Conservation (phyloP, 257 asterid species). For the Prunella vulgaris region DNA sequence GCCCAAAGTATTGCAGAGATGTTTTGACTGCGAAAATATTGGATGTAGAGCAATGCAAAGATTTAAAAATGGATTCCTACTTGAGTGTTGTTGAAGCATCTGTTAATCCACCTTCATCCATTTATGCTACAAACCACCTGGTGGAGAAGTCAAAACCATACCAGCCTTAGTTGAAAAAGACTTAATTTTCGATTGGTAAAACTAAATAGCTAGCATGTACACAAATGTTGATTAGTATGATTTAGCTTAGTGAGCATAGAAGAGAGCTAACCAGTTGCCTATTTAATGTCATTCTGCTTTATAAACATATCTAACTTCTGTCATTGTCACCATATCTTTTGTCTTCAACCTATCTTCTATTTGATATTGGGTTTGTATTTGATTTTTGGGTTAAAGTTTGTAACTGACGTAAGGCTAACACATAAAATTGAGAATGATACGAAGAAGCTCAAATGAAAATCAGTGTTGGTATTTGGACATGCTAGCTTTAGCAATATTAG, state of each 20-base stretch:
- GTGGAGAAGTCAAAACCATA: slow-evolving; percentile 74
- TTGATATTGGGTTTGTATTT: neutral
- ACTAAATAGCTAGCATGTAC: neutral
- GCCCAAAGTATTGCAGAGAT: slow-evolving; percentile 86
- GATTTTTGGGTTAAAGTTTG: too few species aligned
- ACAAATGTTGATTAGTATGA: neutral
- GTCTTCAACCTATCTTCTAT: neutral
- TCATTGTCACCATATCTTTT: neutral
- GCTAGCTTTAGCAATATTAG: neutral
- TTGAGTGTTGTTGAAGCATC: slow-evolving; percentile 96
- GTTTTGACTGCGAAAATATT: slow-evolving; percentile 82
- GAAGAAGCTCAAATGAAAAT: neutral
- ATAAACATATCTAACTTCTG: neutral
- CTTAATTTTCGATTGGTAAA: slow-evolving; percentile 94
- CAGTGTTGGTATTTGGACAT: neutral
- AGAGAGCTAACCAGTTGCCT: neutral
- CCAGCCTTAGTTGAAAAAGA: slow-evolving; percentile 96
- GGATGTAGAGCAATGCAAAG: slow-evolving; percentile 90
- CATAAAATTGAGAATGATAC: neutral
- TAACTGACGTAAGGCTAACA: neutral
- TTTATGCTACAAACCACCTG: slow-evolving; percentile 76
- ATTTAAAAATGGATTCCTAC: slow-evolving; percentile 97
- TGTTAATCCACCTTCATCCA: slow-evolving; percentile 92
- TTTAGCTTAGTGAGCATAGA: neutral
- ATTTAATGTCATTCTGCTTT: neutral